These are phyloP conservation scores for Globisporangium paroecandrum DNA, from an alignment of 352 stramenopile species.

Conservation along the genomic window DNA sequence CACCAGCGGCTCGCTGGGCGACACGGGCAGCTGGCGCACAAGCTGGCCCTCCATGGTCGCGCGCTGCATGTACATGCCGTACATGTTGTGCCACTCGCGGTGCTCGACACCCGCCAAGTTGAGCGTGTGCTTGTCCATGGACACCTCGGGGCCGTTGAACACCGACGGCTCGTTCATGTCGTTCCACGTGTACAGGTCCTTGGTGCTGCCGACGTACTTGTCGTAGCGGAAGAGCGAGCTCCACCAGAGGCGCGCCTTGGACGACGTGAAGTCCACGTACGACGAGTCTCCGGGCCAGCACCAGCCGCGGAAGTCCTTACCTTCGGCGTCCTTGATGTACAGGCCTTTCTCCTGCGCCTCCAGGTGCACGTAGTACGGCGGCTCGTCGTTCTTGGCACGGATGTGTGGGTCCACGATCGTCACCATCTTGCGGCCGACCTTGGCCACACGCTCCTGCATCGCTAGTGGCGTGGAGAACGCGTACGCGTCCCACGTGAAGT, in stretches of 20 bases:
- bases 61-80: constrained; percentile 97
- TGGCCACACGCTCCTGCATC: constrained; percentile 93
- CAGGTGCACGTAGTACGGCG: constrained; percentile 89
- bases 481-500: constrained; percentile 96
- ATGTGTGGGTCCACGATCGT: constrained; percentile 99
- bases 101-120: constrained; percentile 95
- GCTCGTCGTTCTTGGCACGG: constrained; percentile 90
- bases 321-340: constrained; percentile 96
- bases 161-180: constrained; percentile 99
- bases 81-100: constrained; percentile 99
- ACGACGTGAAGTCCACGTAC: constrained; percentile 98
- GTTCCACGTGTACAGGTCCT: constrained; percentile 98
- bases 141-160: constrained; percentile 99
- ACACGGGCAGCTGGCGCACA: constrained; percentile 55
- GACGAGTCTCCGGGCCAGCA: constrained; percentile 98
- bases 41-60: constrained; percentile 93
- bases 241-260: constrained; percentile 95
- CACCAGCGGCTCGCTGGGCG: constrained; percentile 31
- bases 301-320: constrained; percentile 98
- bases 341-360: constrained; percentile 83
- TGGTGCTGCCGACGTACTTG: constrained; percentile 92
- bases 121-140: constrained; percentile 93
- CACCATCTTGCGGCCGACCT: constrained; percentile 96
- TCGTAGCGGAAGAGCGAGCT: constrained; percentile 94
- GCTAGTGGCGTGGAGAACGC: constrained; percentile 93